These are phyloP conservation scores for Corymbia calophylla DNA, from an alignment of 441 rosid species.

Conservation along the genomic window DNA sequence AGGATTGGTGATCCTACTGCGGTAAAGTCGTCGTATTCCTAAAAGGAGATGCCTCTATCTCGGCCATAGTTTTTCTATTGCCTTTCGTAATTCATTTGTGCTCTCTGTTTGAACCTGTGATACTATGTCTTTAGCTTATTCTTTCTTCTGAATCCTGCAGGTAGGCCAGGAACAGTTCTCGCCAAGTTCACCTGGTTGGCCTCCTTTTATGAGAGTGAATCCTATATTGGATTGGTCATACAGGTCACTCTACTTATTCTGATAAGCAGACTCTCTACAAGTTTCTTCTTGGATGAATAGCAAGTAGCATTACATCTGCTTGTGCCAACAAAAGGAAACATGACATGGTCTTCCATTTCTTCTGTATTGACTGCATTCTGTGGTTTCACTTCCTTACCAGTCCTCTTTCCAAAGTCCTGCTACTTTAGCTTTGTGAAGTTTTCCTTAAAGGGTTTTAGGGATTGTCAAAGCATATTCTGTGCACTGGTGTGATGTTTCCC, in stretches of 20 bases:
- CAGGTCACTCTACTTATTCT: constrained; percentile 39
- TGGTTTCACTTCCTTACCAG: not conserved
- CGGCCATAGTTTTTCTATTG: not conserved
- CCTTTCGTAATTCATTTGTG: not conserved
- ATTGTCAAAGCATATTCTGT: not conserved
- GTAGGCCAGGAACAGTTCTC: constrained; percentile 99
- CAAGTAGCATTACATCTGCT: not conserved
- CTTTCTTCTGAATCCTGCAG: constrained; percentile 23
- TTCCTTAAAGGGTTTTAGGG: not conserved
- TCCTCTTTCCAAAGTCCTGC: not conserved
- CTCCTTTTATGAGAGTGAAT: constrained; percentile 99
- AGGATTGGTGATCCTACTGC: constrained; percentile 99
- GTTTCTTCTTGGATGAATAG: not conserved
- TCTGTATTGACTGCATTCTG: not conserved
- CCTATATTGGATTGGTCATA: constrained; percentile 99
- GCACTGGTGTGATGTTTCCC: not conserved
- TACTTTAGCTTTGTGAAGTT: not conserved
- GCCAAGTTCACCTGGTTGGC: constrained; percentile 99
- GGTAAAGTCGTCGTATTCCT: constrained; percentile 39
- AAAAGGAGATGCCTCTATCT: not conserved
- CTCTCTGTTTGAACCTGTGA: not conserved
- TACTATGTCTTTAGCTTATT: constrained; percentile 1
- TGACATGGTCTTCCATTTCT: not conserved
- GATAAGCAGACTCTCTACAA: not conserved
- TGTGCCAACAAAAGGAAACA: not conserved